A percentile compares a stretch with the other conserved stretches of the same genome.
phyloP scores from a whole-genome alignment of 192 early-diverging fungal species.

The Gaertneriomyces sp. region DNA sequence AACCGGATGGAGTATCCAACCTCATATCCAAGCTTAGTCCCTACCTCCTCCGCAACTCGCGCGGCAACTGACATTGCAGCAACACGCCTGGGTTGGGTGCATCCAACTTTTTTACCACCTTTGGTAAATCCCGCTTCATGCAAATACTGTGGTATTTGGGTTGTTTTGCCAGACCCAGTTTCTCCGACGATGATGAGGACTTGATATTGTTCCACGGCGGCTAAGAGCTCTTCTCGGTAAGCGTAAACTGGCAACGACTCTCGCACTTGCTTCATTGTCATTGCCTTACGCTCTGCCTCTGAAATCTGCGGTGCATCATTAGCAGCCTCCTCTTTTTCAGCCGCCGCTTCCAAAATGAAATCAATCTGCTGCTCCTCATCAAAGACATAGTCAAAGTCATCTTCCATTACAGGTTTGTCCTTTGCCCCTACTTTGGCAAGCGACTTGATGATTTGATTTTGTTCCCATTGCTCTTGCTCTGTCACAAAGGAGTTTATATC shows the following conservation, averaged over 20 bases:
- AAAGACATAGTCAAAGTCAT: slow-evolving; percentile 91
- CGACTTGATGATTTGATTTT: slow-evolving; percentile 46
- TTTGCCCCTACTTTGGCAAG: slow-evolving; percentile 51
- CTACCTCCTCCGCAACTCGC: slow-evolving; percentile 96
- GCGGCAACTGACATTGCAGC: slow-evolving; percentile 97
- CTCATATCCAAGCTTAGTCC: slow-evolving; percentile 83
- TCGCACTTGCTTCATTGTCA: slow-evolving; percentile 73
- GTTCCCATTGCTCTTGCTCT: slow-evolving; percentile 93
- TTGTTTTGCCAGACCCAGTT: slow-evolving; percentile 98
- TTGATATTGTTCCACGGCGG: slow-evolving; percentile 79
- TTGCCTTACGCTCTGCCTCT: slow-evolving; percentile 65
- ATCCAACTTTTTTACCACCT: slow-evolving; percentile 78
- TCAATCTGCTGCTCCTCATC: slow-evolving; percentile 84
- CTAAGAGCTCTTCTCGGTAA: slow-evolving; percentile 77
- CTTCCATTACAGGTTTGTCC: slow-evolving; percentile 36
- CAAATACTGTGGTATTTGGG: slow-evolving; percentile 97
- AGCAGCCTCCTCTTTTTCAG: slow-evolving; percentile 29
- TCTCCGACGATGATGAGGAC: slow-evolving; percentile 94
- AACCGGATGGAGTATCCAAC: slow-evolving; percentile 98
- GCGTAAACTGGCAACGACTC: slow-evolving; percentile 90
- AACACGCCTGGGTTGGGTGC: slow-evolving; percentile 97
- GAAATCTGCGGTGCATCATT: slow-evolving; percentile 34
- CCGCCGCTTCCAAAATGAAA: slow-evolving; percentile 75
- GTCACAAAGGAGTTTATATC: slow-evolving; percentile 63
- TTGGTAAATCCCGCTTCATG: slow-evolving; percentile 93